Conservation (phyloP, 1,284 basidiomycete species). For the Neonothopanus nambi region DNA sequence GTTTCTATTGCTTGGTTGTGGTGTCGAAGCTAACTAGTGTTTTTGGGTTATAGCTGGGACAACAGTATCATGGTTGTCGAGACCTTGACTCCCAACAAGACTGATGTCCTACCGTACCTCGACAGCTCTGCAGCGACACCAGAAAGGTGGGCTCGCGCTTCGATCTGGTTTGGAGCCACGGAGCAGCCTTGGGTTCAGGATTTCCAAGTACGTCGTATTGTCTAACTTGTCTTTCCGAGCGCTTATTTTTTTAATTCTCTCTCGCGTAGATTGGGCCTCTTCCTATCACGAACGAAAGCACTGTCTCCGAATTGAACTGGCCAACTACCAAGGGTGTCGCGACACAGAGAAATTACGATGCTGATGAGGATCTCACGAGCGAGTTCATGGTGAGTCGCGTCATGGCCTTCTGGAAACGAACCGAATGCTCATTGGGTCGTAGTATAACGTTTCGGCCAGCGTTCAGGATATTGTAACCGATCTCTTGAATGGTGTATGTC, state of each 20-base stretch:
- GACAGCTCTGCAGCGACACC: constrained; percentile 14
- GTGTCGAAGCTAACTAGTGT: no score
- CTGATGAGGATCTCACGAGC: constrained; percentile 17
- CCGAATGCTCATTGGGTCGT: background rate
- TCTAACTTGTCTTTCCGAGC: background rate
- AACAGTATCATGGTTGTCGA: constrained; percentile 22
- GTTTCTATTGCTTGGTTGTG: background rate
- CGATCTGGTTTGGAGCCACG: constrained; percentile 21
- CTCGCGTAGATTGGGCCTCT: constrained; percentile 16
- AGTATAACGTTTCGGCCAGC: constrained; percentile 12
- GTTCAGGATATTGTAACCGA: constrained; percentile 23
- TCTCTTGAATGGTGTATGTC: constrained; percentile 20
- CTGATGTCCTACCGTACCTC: constrained; percentile 20
- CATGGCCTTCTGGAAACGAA: background rate
- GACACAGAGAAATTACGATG: constrained; percentile 20
- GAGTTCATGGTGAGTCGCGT: constrained; percentile 18
- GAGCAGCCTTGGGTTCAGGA: constrained; percentile 21
- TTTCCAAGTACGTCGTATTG: constrained; percentile 16
- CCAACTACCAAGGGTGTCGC: constrained; percentile 21
- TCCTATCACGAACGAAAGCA: constrained; percentile 19
- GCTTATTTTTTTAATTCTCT: no score
- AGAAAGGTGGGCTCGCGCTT: constrained; percentile 18
- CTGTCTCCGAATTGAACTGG: constrained; percentile 20
- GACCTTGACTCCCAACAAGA: constrained; percentile 22
- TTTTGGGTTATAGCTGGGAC: constrained; percentile 18